A percentile compares a stretch with the other conserved stretches of the same genome.
These are phyloP conservation scores for Trichothecium roseum DNA, from an alignment of 2,329 filamentous ascomycete genomes.

Conservation along the genomic window DNA sequence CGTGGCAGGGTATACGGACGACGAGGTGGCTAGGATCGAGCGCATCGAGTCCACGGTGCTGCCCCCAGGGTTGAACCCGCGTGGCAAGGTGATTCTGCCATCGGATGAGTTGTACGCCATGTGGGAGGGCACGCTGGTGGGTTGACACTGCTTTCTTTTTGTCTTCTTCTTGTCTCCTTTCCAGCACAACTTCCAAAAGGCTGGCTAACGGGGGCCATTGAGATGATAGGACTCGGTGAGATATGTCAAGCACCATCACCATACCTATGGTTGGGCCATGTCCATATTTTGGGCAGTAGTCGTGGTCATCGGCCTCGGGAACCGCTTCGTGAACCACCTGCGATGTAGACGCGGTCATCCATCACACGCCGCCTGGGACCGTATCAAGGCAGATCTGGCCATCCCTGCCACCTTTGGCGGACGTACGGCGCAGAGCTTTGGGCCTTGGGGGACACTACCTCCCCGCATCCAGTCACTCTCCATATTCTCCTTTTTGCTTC, in stretches of 20 bases:
- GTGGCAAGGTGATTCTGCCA: constrained; percentile 23
- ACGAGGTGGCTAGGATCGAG: constrained; percentile 18
- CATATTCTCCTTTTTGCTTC: constrained; percentile 21
- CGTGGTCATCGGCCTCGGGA: constrained; percentile 21
- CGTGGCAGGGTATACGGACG: constrained; percentile 20
- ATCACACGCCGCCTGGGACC: constrained; percentile 7
- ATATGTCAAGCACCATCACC: constrained; percentile 24
- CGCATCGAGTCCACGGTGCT: constrained; percentile 18
- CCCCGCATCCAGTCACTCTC: constrained; percentile 31
- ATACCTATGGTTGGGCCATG: constrained; percentile 24
- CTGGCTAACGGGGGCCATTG: too few species aligned
- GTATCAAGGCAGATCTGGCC: constrained; percentile 21
- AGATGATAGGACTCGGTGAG: constrained; percentile 24
- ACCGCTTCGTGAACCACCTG: constrained; percentile 12
- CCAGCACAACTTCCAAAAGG: neutral
- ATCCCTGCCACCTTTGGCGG: constrained; percentile 33
- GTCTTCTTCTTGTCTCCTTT: neutral
- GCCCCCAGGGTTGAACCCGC: neutral
- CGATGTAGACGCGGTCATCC: neutral
- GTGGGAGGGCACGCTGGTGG: constrained; percentile 28
- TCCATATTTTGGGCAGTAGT: constrained; percentile 29
- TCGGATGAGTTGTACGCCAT: constrained; percentile 19
- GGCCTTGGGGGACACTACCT: constrained; percentile 34
- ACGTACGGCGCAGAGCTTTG: constrained; percentile 26
- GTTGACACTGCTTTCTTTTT: too few species aligned